Percentiles rank a stretch among this genome's conserved stretches.
phyloP scores from a whole-genome alignment of 2,329 filamentous ascomycete species.

The Escovopsis sp. region DNA sequence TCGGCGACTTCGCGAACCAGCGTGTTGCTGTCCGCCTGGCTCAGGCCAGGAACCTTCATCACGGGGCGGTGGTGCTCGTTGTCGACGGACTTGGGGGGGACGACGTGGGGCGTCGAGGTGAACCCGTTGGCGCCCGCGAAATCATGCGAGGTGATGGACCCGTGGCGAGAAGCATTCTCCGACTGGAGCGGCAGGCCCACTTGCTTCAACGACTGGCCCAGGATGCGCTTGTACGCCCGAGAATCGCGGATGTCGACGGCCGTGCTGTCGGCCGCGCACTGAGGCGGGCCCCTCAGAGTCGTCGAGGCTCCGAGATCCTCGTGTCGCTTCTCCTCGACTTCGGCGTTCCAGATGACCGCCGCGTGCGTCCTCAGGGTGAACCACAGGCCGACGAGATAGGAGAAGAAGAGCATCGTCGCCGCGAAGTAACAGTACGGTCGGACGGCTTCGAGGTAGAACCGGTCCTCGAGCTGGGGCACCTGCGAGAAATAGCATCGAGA shows the following conservation, averaged over 20 bases:
- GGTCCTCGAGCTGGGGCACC: slow-evolving; percentile 64
- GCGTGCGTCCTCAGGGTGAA: slow-evolving; percentile 94
- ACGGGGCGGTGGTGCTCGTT: slow-evolving; percentile 24
- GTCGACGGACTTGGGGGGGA: slow-evolving; percentile 52
- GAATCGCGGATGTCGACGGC: slow-evolving; percentile 68
- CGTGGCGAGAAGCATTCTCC: slow-evolving; percentile 28
- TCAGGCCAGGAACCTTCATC: slow-evolving; percentile 52
- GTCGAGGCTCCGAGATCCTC: slow-evolving; percentile 30
- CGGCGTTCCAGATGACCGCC: slow-evolving; percentile 89
- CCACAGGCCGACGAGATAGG: slow-evolving; percentile 85
- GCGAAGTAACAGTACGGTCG: slow-evolving; percentile 87
- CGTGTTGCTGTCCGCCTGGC: slow-evolving; percentile 65
- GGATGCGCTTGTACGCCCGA: slow-evolving; percentile 80
- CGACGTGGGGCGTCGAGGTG: slow-evolving; percentile 49
- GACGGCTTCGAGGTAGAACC: slow-evolving; percentile 82
- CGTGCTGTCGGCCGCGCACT: slow-evolving; percentile 30
- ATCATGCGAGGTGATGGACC: slow-evolving; percentile 20
- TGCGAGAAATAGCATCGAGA: slow-evolving; percentile 91
- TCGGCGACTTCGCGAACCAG: slow-evolving; percentile 82
- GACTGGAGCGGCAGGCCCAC: slow-evolving; percentile 50
- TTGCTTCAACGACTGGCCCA: slow-evolving; percentile 79
- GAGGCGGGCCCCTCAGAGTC: slow-evolving; percentile 17
- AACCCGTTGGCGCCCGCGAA: slow-evolving; percentile 26
- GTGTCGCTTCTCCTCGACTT: slow-evolving; percentile 61
- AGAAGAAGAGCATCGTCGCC: slow-evolving; percentile 72